Conservation (phyloP, 495 filamentous ascomycete species). For the Symbiotaphrina buchneri region DNA sequence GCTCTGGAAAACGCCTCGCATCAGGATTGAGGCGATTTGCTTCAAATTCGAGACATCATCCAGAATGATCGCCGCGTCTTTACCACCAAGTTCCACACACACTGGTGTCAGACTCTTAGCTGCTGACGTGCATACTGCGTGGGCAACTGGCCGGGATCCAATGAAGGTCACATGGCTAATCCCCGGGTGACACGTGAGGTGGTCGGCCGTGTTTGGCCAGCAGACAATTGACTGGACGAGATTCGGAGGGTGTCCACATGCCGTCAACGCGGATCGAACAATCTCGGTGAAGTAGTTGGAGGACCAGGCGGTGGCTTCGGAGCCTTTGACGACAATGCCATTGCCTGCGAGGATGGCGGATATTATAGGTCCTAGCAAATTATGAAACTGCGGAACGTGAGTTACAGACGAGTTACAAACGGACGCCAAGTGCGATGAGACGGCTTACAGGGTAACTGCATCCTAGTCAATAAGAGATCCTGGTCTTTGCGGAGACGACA, state of each 20-base stretch:
- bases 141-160: conserved; percentile 67
- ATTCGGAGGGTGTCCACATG: conserved; percentile 64
- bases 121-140: conserved; percentile 68
- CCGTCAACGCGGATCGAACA: conserved; percentile 50
- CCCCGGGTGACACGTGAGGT: conserved; percentile 67
- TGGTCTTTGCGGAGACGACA: conserved; percentile 5
- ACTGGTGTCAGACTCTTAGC: conserved; percentile 68
- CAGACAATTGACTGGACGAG: conserved; percentile 71
- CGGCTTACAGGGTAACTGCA: conserved; percentile 7
- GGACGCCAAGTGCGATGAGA: conserved; percentile 15
- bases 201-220: conserved; percentile 60
- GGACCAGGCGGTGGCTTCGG: conserved; percentile 86
- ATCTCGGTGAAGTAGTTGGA: conserved; percentile 60
- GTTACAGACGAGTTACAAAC: neutral
- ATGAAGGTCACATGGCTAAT: conserved; percentile 96
- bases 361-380: conserved; percentile 79
- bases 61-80: conserved; percentile 84
- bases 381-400: conserved; percentile 50
- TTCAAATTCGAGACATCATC: conserved; percentile 49
- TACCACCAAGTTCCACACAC: conserved; percentile 79
- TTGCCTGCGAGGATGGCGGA: conserved; percentile 85
- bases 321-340: conserved; percentile 74
- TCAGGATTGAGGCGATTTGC: conserved; percentile 53
- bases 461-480: neutral
- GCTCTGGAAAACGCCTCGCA: conserved; percentile 86